Evolutionary conservation across 495 filamentous ascomycete genomes (phyloP).

Genomic region (Neurospora sublineolata): DNA sequence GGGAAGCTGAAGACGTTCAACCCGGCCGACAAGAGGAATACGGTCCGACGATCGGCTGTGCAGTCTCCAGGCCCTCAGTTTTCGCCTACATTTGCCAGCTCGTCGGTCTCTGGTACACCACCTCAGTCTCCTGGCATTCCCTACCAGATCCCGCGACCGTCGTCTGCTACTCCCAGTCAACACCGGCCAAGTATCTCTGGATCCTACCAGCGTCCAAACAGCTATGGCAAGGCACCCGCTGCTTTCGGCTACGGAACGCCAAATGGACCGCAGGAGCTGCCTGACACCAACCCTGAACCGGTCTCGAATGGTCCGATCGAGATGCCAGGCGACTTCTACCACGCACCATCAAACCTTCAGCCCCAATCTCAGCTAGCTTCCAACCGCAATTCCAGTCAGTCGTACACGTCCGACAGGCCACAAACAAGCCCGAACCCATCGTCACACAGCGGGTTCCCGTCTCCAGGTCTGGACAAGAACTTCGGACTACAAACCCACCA

Average conservation of each 20-base stretch:
- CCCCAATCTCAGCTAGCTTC: conserved; percentile 1
- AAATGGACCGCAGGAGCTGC: conserved; percentile 13
- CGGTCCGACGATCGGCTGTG: conserved; percentile 14
- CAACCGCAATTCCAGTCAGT: conserved; percentile 22
- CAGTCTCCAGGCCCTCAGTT: conserved; percentile 24
- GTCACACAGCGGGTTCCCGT: conserved; percentile 17
- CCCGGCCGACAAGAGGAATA: conserved; percentile 28
- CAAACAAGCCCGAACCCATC: conserved; percentile 20
- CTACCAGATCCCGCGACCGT: conserved; percentile 31
- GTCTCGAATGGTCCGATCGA: conserved; percentile 24
- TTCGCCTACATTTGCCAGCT: conserved; percentile 1
- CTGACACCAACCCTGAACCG: conserved; percentile 3
- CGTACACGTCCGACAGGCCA: conserved; percentile 16
- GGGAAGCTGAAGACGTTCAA: conserved; percentile 40
- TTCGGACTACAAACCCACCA: conserved; percentile 25
- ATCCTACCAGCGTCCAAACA: neutral
- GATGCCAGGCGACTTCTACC: conserved; percentile 35
- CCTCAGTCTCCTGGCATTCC: conserved; percentile 26
- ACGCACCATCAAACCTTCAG: conserved; percentile 15
- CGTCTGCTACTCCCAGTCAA: conserved; percentile 15
- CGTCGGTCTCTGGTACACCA: conserved; percentile 13
- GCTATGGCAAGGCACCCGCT: neutral
- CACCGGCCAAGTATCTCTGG: neutral
- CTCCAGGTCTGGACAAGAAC: conserved; percentile 25
- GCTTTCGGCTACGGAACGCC: conserved; percentile 6